These are phyloP conservation scores for Ploettnerulaceae sp. DNA, from an alignment of 2,329 filamentous ascomycete species.

Conservation along the genomic window DNA sequence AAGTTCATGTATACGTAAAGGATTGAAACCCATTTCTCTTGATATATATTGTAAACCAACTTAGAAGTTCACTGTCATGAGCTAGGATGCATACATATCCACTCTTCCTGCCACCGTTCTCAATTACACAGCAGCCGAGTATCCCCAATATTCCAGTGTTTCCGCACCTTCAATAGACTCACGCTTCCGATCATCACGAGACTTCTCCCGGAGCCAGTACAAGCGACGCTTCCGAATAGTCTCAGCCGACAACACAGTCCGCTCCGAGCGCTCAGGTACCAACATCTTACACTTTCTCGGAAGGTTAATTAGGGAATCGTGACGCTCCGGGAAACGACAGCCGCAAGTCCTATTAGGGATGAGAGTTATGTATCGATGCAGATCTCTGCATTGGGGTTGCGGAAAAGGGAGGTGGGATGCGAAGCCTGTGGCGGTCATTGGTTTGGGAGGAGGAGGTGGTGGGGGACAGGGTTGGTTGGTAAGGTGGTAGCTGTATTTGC, in stretches of 20 bases:
- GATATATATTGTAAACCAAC: too few species aligned
- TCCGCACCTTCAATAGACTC: too few species aligned
- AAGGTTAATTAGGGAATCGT: neutral
- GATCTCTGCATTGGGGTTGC: neutral
- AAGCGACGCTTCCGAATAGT: neutral
- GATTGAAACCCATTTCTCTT: too few species aligned
- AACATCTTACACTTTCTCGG: too few species aligned
- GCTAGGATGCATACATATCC: too few species aligned
- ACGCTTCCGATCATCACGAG: too few species aligned
- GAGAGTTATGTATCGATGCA: neutral
- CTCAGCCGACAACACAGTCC: neutral
- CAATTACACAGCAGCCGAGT: too few species aligned
- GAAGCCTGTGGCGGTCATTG: neutral
- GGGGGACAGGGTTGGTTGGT: neutral
- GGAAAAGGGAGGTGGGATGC: neutral
- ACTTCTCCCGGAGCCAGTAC: constrained; percentile 4
- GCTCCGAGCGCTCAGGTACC: neutral
- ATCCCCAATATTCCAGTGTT: too few species aligned
- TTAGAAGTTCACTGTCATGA: too few species aligned
- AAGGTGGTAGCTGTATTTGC: neutral
- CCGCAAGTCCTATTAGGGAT: neutral
- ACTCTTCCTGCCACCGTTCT: too few species aligned
- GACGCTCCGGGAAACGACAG: neutral
- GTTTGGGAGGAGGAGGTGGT: neutral
- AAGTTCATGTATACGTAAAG: too few species aligned